Evolutionary conservation across 2,329 filamentous ascomycete species (phyloP).

Genomic region (Coniochaeta prunicola): DNA sequence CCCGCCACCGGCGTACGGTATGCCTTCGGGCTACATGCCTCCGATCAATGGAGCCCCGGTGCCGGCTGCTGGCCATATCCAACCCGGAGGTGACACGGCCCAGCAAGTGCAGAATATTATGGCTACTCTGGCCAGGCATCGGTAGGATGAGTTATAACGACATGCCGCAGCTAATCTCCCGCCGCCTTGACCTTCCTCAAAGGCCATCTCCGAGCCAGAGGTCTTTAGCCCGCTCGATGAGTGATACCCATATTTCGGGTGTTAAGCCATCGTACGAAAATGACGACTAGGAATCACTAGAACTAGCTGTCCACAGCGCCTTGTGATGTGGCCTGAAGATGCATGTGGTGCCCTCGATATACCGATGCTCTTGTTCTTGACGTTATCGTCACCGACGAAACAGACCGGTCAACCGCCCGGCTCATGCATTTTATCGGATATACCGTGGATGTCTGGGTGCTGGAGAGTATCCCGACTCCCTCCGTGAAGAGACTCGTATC

Average conservation of each 20-base stretch:
- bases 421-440: too few relatives aligned
- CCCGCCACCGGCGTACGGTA: not conserved
- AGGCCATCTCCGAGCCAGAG: not conserved
- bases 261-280: too few relatives aligned
- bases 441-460: too few relatives aligned
- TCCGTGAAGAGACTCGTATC: too few relatives aligned
- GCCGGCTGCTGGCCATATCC: not conserved
- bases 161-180: not conserved
- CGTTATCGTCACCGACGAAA: too few relatives aligned
- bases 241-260: not conserved
- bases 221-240: not conserved
- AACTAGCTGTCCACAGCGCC: too few relatives aligned
- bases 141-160: not conserved
- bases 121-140: conserved; percentile 2
- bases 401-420: too few relatives aligned
- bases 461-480: too few relatives aligned
- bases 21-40: conserved; percentile 7
- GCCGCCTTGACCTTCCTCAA: not conserved
- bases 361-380: too few relatives aligned
- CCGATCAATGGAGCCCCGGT: not conserved
- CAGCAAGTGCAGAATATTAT: conserved; percentile 17
- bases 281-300: too few relatives aligned
- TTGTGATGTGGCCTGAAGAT: too few relatives aligned
- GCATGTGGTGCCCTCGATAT: too few relatives aligned
- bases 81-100: conserved; percentile 8